phyloP scores from a whole-genome alignment of 169 alveolate genomes.

The Plasmodium yoelii region DNA sequence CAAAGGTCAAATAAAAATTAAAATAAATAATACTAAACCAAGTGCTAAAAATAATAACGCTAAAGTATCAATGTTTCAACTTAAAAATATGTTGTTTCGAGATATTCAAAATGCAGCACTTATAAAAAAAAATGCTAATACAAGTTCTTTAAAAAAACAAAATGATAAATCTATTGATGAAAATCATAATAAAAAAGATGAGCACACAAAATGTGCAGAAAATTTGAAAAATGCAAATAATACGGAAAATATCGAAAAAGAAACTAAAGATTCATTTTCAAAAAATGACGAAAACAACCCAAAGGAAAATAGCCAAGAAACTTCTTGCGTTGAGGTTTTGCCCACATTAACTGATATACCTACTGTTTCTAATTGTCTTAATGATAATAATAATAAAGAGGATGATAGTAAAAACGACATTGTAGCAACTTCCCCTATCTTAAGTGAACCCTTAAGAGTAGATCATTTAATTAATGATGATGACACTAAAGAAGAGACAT shows the following conservation, averaged over 20 bases:
- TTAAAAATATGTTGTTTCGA: slow-evolving; percentile 26
- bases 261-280: not conserved
- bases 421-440: no score
- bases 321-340: no score
- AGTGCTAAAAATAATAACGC: slow-evolving; percentile 34
- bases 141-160: not conserved
- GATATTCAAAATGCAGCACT: slow-evolving; percentile 36
- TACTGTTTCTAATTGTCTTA: no score
- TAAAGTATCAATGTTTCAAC: slow-evolving; percentile 48
- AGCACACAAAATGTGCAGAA: not conserved
- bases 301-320: no score
- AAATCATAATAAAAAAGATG: not conserved
- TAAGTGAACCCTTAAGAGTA: no score
- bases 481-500: no score
- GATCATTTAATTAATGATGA: no score
- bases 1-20: slow-evolving; percentile 1
- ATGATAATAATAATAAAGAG: no score
- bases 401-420: no score
- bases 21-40: slow-evolving; percentile 9
- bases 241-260: not conserved
- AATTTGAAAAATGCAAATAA: not conserved
- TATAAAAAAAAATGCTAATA: not conserved
- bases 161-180: not conserved
- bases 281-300: no score
- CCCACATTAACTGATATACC: no score